Evolutionary conservation across 257 asterid species (phyloP), one percentile per base, ranked within the genome.

Genomic region (Solanum acaule): DNA sequence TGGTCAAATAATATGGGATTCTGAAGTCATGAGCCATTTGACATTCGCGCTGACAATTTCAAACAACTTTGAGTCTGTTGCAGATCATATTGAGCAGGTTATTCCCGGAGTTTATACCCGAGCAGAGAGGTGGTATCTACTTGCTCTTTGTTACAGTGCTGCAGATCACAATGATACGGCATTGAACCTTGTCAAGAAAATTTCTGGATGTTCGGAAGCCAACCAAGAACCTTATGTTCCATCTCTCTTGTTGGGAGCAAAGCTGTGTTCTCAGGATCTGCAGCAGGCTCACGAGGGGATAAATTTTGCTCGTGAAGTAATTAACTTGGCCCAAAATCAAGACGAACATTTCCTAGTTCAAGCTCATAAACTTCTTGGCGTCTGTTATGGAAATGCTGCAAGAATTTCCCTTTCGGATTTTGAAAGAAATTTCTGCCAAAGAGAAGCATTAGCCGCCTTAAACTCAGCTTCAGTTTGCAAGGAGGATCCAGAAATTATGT

Each of bases 121-220:
- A 56, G 93, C 91, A 0, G 94, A 94, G 90, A 93, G 98, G 72
- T 96, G 99, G 99, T 95, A 94, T 89, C 92, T 94, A 92, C 98
- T 96, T 77, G 98, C 98, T 72, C 97, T 96, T 14, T 95, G 97
- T 91, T 95, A 94, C 78, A 90, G 95, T 29, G 93, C 98, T 68
- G 93, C 94, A 18, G 98, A 96, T 44, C 97, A 94, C 89, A 87
- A 92, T 89, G 90, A 89, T 44, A 90, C 94, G 1, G 95, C 98
- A 0, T 86, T 95, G 31, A 89, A 92, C 86, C 97, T 96, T 90
- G 89, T 96, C 25, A 93, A 92, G 93, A 96, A 95, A 87, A 94
- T 90, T 6, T 88, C 92, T 1, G 93, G 95, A 31, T 18, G 65
- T 81, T 93, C 98, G 3, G 98, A 94, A 89, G 90, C 90, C 71